Evolutionary conservation across 192 early-diverging fungal species (phyloP).

Genomic region (Entomortierella lignicola): DNA sequence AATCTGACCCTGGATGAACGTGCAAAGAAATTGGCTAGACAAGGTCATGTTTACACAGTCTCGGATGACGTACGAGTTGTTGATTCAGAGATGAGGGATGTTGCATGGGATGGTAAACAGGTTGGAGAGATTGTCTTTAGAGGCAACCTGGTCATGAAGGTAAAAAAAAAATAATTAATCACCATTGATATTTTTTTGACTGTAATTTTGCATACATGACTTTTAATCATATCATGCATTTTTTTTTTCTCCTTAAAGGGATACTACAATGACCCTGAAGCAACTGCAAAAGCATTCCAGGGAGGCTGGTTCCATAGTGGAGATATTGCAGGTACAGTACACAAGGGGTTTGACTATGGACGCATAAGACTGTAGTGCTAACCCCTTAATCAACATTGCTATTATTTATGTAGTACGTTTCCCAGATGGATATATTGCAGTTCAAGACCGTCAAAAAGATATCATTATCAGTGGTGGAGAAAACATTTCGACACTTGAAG

Average conservation of each 20-base stretch:
- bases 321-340: constrained; percentile 59
- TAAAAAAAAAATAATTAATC: too few species aligned
- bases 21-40: constrained; percentile 59
- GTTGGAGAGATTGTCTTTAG: constrained; percentile 68
- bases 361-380: too few species aligned
- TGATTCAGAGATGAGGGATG: constrained; percentile 55
- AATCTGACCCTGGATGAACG: constrained; percentile 41
- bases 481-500: constrained; percentile 67
- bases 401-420: constrained; percentile 52
- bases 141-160: constrained; percentile 70
- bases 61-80: constrained; percentile 66
- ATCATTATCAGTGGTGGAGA: constrained; percentile 74
- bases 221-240: not conserved
- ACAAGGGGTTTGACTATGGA: too few species aligned
- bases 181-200: too few species aligned
- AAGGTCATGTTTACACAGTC: constrained; percentile 62
- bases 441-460: constrained; percentile 71
- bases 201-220: too few species aligned
- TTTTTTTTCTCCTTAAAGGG: constrained; percentile 15
- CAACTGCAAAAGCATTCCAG: constrained; percentile 65
- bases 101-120: constrained; percentile 61
- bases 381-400: not conserved
- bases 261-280: constrained; percentile 61
- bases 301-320: constrained; percentile 70
- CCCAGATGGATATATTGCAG: constrained; percentile 68